Evolutionary conservation across 495 filamentous ascomycete genomes (phyloP), one percentile per base, ranked within the genome.

Genomic region (Penicillium paxilli): DNA sequence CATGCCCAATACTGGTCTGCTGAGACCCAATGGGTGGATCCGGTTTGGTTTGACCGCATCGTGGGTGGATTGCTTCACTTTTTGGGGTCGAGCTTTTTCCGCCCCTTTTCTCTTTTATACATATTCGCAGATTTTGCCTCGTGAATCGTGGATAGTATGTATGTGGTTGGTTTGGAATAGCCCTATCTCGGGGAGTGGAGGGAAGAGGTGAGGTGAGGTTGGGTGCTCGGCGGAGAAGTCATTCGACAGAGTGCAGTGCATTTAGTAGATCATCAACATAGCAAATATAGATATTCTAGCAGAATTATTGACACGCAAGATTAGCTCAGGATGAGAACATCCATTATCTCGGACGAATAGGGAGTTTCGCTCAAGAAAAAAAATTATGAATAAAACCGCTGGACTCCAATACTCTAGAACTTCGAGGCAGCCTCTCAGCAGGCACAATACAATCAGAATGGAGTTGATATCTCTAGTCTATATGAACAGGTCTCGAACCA

Each of bases 1-100:
- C 35, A 58, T 65, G 62, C 62, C 62, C 62, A 63, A 65, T 65
- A 59, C 58, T 57, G 59, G 56, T 55, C 59, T 59, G 21, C 40
- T 23, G 23, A 49, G 32, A 59, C 55, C 59, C 62, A 53, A 65
- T 59, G 40, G 49, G 54, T 47, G 44, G 55, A 55, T 55, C 59
- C 59, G 51, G 40, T 59, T n/a, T n/a, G n/a, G n/a, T n/a, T n/a
- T 63, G 49, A 22, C 46, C 47, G 40, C 33, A 35, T 25, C 44
- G 44, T 54, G 23, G 40, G 49, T 22, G n/a, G 35, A 26, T 51
- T 48, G 40, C 56, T 63, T 63, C 56, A 59, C 56, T 51, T 51
- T 63, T 47, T 47, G 41, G 19, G 26, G 8, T n/a, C n/a, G n/a
- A n/a, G n/a, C n/a, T n/a, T n/a, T n/a, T n/a, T n/a, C n/a, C n/a